Evolutionary conservation across 768 basidiomycete species (phyloP), one percentile per base, ranked within the genome.

Genomic region (Boletellus sp.): DNA sequence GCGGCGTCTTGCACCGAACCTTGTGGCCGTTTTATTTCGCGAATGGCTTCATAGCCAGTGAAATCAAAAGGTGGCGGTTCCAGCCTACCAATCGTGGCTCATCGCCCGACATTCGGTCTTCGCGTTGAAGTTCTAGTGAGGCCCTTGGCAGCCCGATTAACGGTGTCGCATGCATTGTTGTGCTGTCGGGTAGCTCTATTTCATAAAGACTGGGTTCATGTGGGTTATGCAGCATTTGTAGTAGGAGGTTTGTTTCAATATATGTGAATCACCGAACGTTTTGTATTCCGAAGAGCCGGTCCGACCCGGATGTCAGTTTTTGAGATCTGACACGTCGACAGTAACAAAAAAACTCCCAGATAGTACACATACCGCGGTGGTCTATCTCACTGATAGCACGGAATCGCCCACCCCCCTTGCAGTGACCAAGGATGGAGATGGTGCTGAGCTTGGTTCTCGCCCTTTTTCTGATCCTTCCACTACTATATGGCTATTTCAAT

Each of bases 401-500:
- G 17, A n/a, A 15, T 36, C 15, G 16, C 19, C 32, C 43, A n/a
- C 39, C 19, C 43, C n/a, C 13, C 23, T 17, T 36, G 28, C 12
- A 3, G 17, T 20, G 19, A 19, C 24, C 23, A 39, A n/a, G 32
- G n/a, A 33, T 35, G 35, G 24, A n/a, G 23, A 51, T 35, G 35
- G 69, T 69, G 64, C n/a, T 53, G 17, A 31, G 9, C 35, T 40
- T 53, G 13, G 28, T 54, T 17, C 16, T 53, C 34, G 12, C 53
- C 5, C 31, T 41, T 24, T 38, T 35, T 15, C 31, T 58, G 0
- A 17, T 54, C 28, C 42, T 58, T 37, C 51, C n/a, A n/a, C n/a
- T n/a, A n/a, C n/a, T 78, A 10, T 83, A 81, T 63, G 61, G 74
- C 17, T 64, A 68, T 22, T 51, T 67, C 48, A 87, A 90, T 58